A percentile compares a stretch with the other conserved stretches of the same genome.
Evolutionary conservation across 371 early-diverging fungal genomes (phyloP).

Genomic region (Batkoa obscura): DNA sequence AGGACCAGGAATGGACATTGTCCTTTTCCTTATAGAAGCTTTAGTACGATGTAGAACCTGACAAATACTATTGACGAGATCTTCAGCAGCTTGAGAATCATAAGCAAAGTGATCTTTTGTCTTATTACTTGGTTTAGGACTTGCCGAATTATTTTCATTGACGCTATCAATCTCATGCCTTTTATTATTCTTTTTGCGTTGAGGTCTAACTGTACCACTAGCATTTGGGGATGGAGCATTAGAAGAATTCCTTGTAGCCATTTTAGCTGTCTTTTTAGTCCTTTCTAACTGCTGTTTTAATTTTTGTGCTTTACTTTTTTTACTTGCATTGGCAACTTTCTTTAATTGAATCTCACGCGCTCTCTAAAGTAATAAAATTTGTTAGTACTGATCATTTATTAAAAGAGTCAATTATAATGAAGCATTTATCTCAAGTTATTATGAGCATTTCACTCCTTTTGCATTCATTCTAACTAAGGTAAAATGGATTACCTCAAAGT

Average conservation of each 20-base stretch:
- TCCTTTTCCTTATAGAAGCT: background rate
- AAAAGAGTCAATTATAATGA: background rate
- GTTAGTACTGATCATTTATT: background rate
- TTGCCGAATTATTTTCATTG: background rate
- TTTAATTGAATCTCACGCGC: background rate
- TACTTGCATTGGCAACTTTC: slow-evolving; percentile 6
- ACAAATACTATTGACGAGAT: slow-evolving; percentile 8
- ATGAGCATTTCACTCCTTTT: too few relatives aligned
- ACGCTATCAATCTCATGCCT: background rate
- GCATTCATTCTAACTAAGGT: background rate
- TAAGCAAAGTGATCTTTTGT: background rate
- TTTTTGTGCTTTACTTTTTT: slow-evolving; percentile 6
- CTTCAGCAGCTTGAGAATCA: slow-evolving; percentile 17
- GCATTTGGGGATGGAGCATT: slow-evolving; percentile 4
- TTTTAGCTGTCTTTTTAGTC: background rate
- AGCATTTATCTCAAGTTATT: too few relatives aligned
- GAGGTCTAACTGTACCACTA: background rate
- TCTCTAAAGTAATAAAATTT: background rate
- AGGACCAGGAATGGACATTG: background rate
- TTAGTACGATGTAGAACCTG: background rate
- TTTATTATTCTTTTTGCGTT: background rate
- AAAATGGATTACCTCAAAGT: slow-evolving; percentile 14
- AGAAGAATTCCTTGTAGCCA: background rate
- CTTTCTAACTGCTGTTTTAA: background rate
- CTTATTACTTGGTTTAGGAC: too few relatives aligned